Evolutionary conservation across 768 basidiomycete species (phyloP).

Genomic region (Boletales sp.): DNA sequence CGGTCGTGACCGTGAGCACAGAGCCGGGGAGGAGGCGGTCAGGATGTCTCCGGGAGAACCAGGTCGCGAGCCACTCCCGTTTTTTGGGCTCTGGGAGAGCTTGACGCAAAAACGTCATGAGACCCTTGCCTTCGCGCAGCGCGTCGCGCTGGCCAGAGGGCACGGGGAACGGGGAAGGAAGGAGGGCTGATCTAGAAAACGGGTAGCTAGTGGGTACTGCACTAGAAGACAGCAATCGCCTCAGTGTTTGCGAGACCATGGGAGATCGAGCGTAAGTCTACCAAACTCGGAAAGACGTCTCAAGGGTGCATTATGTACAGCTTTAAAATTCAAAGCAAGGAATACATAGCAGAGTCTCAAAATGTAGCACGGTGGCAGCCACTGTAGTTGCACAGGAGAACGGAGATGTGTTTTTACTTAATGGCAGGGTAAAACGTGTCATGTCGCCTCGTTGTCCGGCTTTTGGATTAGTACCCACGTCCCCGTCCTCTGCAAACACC

Average conservation of each 20-base stretch:
- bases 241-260: constrained; percentile 12
- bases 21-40: constrained; percentile 76
- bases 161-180: constrained; percentile 43
- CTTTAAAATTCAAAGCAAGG: constrained; percentile 26
- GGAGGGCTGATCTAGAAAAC: constrained; percentile 67
- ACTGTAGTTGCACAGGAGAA: constrained; percentile 8
- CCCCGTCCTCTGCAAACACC: constrained; percentile 57
- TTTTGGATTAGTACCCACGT: constrained; percentile 52
- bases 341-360: constrained; percentile 25
- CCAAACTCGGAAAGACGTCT: constrained; percentile 14
- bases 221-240: constrained; percentile 24
- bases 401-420: constrained; percentile 1
- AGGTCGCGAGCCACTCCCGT: constrained; percentile 56
- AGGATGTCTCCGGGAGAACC: constrained; percentile 71
- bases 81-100: constrained; percentile 67
- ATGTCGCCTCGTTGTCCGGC: constrained; percentile 16
- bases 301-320: constrained; percentile 25
- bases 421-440: constrained; percentile 9
- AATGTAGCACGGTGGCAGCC: constrained; percentile 12
- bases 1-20: constrained; percentile 75
- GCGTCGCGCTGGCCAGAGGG: constrained; percentile 36
- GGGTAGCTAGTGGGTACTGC: constrained; percentile 44
- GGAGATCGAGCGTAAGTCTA: not conserved
- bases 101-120: constrained; percentile 71
- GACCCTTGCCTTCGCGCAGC: constrained; percentile 65